Evolutionary conservation across 345 rosid genomes (phyloP).

Genomic region (Euphorbia tirucalli): DNA sequence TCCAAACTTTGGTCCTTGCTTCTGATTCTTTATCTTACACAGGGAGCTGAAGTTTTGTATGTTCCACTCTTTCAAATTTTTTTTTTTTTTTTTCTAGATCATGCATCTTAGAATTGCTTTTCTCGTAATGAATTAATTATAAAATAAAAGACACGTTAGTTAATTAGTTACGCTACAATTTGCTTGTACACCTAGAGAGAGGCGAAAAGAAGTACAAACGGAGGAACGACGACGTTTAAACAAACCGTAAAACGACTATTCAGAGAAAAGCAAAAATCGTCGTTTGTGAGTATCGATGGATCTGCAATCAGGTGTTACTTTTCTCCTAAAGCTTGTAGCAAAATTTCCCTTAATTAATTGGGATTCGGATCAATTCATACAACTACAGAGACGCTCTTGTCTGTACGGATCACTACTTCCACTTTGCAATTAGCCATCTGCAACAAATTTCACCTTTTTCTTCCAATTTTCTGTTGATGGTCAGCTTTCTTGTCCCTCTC

Average conservation of each 20-base stretch:
- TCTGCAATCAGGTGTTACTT: neutral
- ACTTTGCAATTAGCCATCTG: neutral
- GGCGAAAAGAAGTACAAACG: too few species aligned
- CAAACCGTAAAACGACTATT: neutral
- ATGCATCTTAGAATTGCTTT: too few species aligned
- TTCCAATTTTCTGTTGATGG: neutral
- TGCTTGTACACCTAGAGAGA: too few species aligned
- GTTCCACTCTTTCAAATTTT: too few species aligned
- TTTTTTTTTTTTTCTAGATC: too few species aligned
- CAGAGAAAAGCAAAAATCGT: too few species aligned
- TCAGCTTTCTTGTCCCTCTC: constrained; percentile 9
- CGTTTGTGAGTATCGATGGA: neutral
- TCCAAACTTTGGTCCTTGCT: too few species aligned
- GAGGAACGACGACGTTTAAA: neutral
- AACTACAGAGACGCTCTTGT: neutral
- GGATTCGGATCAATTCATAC: neutral
- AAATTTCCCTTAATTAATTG: neutral
- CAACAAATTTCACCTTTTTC: neutral
- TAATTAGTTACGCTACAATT: too few species aligned
- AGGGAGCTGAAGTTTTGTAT: too few species aligned
- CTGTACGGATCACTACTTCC: neutral
- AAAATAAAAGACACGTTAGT: too few species aligned
- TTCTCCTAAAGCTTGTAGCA: neutral
- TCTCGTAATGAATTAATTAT: too few species aligned
- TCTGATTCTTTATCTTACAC: too few species aligned